Evolutionary conservation across 2,329 filamentous ascomycete species (phyloP), one percentile per base, ranked within the genome.

Genomic region (Triangularia verruculosa): DNA sequence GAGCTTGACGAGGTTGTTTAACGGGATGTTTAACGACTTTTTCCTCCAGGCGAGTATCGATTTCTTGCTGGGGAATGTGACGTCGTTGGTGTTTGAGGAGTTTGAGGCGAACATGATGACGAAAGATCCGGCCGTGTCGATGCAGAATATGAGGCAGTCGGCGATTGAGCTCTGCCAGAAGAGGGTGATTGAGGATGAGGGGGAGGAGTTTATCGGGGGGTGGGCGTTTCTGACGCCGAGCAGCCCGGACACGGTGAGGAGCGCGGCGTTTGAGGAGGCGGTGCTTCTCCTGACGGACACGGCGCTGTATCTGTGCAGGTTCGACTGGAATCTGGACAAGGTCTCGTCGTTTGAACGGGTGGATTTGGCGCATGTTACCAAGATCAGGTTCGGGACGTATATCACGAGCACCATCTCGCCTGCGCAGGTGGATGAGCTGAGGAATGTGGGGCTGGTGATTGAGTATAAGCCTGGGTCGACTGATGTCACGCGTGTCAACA

Each of bases 41-140:
- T 98, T 98, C 76, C 90, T 93, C 22, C 95, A 99, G 75, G 91
- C 93, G 0, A 92, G 91, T 58, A 97, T 99, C 68, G 95, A 99
- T 74, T 98, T 95, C 73, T 84, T 97, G 3, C 85, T 98, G 0
- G 95, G 95, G 20, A 95, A 95, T 69, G 91, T 96, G 11, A 92
- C 89, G 0, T 89, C 88, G 1, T 82, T 88, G 15, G 90, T 97
- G 2, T 98, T 98, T 73, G 91, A 94, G 62, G 95, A 99, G 69
- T 99, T 99, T 67, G 93, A 97, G 72, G 87, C 89, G 15, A 90
- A 93, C 70, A 93, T 99, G 86, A 96, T 93, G 85, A 93, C 89
- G 52, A 90, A 91, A 54, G 95, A 99, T 72, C 94, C 94, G 13
- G 93, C 92, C 0, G 86, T 98, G 13, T 96, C 94, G 1, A 87